Evolutionary conservation across 345 rosid genomes (phyloP).

Genomic region (Eucalyptus polyanthemos): DNA sequence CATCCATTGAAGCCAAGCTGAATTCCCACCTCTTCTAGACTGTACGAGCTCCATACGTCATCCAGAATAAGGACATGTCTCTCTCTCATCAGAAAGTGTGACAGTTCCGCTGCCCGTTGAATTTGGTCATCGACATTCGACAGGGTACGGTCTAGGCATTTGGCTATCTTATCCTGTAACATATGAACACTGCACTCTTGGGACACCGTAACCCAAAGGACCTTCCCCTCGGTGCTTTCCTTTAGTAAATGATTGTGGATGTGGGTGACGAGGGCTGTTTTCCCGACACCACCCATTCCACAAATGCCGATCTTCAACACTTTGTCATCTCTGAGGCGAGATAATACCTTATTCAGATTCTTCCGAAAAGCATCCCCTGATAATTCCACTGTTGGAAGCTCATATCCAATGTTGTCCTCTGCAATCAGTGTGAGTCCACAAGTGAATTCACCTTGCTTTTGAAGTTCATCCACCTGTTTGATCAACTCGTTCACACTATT

Average conservation of each 20-base stretch:
- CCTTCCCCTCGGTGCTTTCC: not conserved
- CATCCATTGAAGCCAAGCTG: not conserved
- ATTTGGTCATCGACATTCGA: not conserved
- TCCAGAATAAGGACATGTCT: slow-evolving; percentile 3
- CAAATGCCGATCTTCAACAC: not conserved
- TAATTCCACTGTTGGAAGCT: not conserved
- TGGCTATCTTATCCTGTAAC: slow-evolving; percentile 1
- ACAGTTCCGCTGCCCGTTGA: not conserved
- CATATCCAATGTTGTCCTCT: not conserved
- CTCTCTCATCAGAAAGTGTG: not conserved
- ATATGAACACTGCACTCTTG: not conserved
- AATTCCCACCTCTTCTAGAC: not conserved
- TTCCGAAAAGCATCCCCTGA: not conserved
- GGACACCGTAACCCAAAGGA: slow-evolving; percentile 4
- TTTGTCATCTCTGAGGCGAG: not conserved
- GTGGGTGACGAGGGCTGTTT: not conserved
- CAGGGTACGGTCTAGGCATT: not conserved
- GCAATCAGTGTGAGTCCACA: not conserved
- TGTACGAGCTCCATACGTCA: not conserved
- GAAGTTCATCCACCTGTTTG: not conserved
- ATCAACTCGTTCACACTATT: not conserved
- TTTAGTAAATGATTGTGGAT: not conserved
- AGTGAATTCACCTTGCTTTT: not conserved
- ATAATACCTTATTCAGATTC: not conserved
- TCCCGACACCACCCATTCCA: slow-evolving; percentile 1